Base-by-base conservation (phyloP, 2,329 filamentous ascomycete genomes). In the Ophiostoma ips region DNA sequence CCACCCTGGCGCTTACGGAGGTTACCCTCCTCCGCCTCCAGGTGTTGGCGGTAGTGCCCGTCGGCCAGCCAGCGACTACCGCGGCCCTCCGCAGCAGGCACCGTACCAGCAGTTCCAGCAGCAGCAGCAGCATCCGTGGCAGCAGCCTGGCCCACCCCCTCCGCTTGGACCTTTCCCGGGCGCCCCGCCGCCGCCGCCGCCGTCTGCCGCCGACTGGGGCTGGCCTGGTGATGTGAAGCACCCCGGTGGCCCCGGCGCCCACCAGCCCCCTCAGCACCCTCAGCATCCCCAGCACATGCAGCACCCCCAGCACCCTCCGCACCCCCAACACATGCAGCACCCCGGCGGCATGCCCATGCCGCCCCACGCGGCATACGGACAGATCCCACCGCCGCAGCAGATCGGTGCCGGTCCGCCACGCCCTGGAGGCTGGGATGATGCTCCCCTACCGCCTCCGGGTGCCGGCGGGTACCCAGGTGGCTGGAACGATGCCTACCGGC, bases 151-250 rank as follows among this genome's bases (percentile, higher is more conserved):
- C 0, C n/a, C 33, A n/a, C 30, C 30, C 7, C 37, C 47, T 28
- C 16, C 30, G 13, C 37, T 13, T 9, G 37, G 28, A 13, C 37
- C 19, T 7, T 28, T 34, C 16, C 47, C 30, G 18, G 48, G 13
- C 3, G 36, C 30, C 9, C 28, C 21, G 3, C 38, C 43, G 30
- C 43, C 18, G 18, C 24, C 16, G 30, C 43, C 30, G 16, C 43
- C 16, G 4, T 21, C 43, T 13, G 30, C 46, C n/a, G 46, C 24
- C 3, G 50, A 49, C 11, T 52, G 50, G 50, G 50, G 47, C 35
- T 52, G 51, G 51, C 38, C 47, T 19, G 51, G 51, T 18, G 47
- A 49, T 16, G 36, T 48, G 9, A 51, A 52, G 40, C 50, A 52
- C n/a, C 50, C 33, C 8, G 43, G 43, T 1, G 43, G 43, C 6